Percentiles rank a stretch among this genome's conserved stretches.
Conservation (phyloP, 768 basidiomycete genomes). For the Arthromyces matolae region DNA sequence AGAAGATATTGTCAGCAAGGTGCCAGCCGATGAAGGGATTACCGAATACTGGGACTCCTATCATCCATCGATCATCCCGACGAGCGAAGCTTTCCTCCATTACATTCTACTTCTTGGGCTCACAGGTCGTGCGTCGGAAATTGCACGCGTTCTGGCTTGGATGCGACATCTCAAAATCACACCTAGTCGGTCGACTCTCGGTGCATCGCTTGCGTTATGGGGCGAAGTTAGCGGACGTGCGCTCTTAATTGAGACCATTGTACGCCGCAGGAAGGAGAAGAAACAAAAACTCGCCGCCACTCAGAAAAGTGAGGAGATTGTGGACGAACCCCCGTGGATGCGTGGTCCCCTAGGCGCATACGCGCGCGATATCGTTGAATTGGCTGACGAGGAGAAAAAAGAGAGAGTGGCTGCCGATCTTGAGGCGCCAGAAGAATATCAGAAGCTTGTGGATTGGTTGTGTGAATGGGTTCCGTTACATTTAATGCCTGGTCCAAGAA, state of each 20-base stretch:
- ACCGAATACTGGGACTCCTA: slow-evolving; percentile 3
- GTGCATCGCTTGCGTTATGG: slow-evolving; percentile 66
- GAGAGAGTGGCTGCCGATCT: not conserved
- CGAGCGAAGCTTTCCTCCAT: slow-evolving; percentile 5
- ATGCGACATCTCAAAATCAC: slow-evolving; percentile 56
- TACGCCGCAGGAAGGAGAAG: no score
- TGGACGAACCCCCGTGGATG: slow-evolving; percentile 1
- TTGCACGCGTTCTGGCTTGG: slow-evolving; percentile 41
- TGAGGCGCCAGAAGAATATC: slow-evolving; percentile 35
- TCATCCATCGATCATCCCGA: slow-evolving; percentile 11
- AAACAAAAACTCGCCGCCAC: no score
- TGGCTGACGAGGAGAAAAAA: not conserved
- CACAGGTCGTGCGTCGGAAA: slow-evolving; percentile 9
- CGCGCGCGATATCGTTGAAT: not conserved
- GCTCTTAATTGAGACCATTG: slow-evolving; percentile 61
- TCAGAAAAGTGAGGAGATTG: no score
- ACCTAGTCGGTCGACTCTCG: slow-evolving; percentile 55
- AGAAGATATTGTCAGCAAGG: not conserved
- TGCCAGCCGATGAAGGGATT: not conserved
- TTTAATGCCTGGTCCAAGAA: slow-evolving; percentile 38
- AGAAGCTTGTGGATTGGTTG: slow-evolving; percentile 48
- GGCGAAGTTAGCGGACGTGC: slow-evolving; percentile 62
- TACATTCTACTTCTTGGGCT: slow-evolving; percentile 11
- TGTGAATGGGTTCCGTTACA: slow-evolving; percentile 52
- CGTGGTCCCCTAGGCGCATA: not conserved